Evolutionary conservation across 2,329 filamentous ascomycete species (phyloP).

Genomic region (Claviceps capensis): DNA sequence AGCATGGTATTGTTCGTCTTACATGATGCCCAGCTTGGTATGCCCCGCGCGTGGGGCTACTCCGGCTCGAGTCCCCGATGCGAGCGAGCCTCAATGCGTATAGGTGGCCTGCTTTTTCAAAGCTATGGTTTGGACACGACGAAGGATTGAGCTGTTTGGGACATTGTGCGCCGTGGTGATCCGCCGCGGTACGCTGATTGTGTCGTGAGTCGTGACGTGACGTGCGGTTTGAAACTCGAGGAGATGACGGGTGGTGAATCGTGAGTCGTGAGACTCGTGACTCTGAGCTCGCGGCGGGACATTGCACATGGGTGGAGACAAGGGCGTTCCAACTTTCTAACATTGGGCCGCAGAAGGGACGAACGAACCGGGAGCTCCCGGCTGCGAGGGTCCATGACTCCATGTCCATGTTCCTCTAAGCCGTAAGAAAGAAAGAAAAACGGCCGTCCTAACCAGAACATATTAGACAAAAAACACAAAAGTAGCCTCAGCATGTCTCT

Average conservation of each 20-base stretch:
- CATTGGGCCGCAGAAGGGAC: background rate
- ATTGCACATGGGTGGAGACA: background rate
- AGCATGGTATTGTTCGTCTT: background rate
- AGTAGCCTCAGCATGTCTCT: background rate
- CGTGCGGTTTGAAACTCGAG: background rate
- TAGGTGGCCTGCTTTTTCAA: background rate
- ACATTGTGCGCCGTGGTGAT: constrained; percentile 11
- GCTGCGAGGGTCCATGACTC: background rate
- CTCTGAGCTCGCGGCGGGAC: background rate
- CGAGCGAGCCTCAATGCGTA: constrained; percentile 1
- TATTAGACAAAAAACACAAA: background rate
- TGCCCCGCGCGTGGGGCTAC: constrained; percentile 16
- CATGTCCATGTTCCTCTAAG: background rate
- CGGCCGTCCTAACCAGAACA: no score
- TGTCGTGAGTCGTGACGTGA: background rate
- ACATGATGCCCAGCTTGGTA: constrained; percentile 1
- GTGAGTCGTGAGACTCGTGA: no score
- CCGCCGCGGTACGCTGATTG: background rate
- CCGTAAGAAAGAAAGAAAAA: background rate
- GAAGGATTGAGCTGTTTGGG: constrained; percentile 6
- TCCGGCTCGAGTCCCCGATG: background rate
- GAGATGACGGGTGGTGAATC: background rate
- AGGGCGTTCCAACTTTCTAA: background rate
- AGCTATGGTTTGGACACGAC: constrained; percentile 10
- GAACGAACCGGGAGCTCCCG: background rate